Conservation (phyloP, 345 rosid species). For the Populus simonii region DNA sequence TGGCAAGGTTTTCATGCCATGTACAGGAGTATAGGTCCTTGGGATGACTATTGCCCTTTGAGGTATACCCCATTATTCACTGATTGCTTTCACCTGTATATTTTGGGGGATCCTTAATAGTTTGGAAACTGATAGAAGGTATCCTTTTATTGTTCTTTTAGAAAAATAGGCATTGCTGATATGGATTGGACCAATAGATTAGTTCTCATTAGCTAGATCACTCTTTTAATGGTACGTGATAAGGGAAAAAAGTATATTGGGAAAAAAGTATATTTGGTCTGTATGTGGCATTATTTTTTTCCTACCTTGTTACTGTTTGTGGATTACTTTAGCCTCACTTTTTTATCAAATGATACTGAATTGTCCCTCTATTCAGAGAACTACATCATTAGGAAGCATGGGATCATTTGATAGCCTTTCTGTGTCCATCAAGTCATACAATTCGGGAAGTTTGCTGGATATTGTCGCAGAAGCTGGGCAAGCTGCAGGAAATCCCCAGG, state of each 20-base stretch:
- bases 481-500: conserved; percentile 34
- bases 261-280: too few relatives aligned
- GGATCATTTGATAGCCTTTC: conserved; percentile 63
- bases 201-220: background rate
- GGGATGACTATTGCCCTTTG: too few relatives aligned
- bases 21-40: too few relatives aligned
- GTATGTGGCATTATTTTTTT: too few relatives aligned
- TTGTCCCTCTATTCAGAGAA: conserved; percentile 53
- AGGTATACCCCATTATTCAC: too few relatives aligned
- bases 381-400: conserved; percentile 64
- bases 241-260: too few relatives aligned
- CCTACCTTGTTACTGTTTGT: background rate
- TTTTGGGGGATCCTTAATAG: background rate
- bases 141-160: background rate
- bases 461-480: conserved; percentile 43
- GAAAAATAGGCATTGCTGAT: too few relatives aligned
- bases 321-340: background rate
- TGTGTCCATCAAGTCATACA: conserved; percentile 56
- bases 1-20: too few relatives aligned
- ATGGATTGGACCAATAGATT: too few relatives aligned
- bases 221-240: background rate
- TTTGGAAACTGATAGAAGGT: background rate
- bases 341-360: conserved; percentile 20
- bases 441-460: conserved; percentile 52
- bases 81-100: background rate